Evolutionary conservation across 2,329 filamentous ascomycete species (phyloP).

Genomic region (Plenodomus lindquistii): DNA sequence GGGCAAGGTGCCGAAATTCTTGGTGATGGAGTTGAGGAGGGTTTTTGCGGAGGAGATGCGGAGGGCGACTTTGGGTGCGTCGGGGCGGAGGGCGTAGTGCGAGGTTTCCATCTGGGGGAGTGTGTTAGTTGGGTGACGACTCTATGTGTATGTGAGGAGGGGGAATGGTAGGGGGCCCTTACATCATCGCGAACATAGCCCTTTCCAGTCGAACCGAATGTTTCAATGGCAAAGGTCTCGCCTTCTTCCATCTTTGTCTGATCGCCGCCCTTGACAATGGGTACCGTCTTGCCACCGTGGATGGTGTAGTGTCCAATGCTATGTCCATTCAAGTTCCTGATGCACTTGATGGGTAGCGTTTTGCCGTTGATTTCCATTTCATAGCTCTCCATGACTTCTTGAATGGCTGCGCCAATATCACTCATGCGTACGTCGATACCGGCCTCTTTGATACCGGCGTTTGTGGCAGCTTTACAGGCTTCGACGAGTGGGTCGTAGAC

Average conservation of each 20-base stretch:
- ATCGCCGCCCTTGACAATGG: constrained; percentile 86
- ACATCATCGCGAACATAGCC: constrained; percentile 86
- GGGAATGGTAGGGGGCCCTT: constrained; percentile 11
- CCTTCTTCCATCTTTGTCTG: constrained; percentile 98
- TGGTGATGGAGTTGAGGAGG: constrained; percentile 85
- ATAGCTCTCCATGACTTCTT: constrained; percentile 92
- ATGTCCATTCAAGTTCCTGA: constrained; percentile 86
- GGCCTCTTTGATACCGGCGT: constrained; percentile 80
- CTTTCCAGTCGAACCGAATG: constrained; percentile 90
- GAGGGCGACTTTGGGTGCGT: constrained; percentile 76
- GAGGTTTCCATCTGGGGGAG: constrained; percentile 70
- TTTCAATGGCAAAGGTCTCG: constrained; percentile 94
- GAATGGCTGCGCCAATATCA: constrained; percentile 81
- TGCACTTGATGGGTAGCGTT: constrained; percentile 79
- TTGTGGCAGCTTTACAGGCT: constrained; percentile 70
- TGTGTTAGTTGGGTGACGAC: not conserved
- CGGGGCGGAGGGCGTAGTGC: constrained; percentile 77
- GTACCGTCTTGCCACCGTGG: constrained; percentile 90
- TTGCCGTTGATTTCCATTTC: constrained; percentile 82
- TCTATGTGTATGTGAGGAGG: not conserved
- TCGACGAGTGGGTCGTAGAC: constrained; percentile 69
- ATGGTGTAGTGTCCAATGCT: constrained; percentile 89
- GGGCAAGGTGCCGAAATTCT: constrained; percentile 92
- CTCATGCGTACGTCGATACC: constrained; percentile 90
- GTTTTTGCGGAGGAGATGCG: constrained; percentile 81